phyloP scores from a whole-genome alignment of 2,329 filamentous ascomycete species.

The Fusarium succisae region DNA sequence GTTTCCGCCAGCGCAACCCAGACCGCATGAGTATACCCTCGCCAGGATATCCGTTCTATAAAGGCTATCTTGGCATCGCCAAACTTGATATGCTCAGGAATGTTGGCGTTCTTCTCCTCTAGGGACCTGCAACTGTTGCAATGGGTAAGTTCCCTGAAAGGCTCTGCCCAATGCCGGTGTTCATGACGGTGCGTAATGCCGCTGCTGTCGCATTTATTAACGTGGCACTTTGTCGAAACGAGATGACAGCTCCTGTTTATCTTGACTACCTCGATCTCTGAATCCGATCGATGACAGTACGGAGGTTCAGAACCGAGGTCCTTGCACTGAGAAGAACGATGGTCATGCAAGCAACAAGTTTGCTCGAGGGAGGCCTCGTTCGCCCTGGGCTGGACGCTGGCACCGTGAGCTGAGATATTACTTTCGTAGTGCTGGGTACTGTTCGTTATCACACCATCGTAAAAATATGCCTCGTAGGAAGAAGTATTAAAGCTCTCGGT shows the following conservation, averaged over 20 bases:
- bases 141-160: not conserved
- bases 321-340: not conserved
- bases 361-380: not conserved
- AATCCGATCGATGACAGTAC: not conserved
- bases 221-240: conserved; percentile 4
- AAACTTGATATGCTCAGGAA: not conserved
- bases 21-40: not conserved
- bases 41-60: not conserved
- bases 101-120: not conserved
- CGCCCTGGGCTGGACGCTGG: too few relatives aligned
- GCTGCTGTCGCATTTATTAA: not conserved
- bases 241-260: not conserved
- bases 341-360: not conserved
- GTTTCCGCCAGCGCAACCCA: not conserved
- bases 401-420: too few relatives aligned
- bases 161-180: not conserved
- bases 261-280: not conserved
- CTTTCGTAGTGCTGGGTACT: not conserved
- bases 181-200: not conserved
- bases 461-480: not conserved
- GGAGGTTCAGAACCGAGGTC: not conserved
- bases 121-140: not conserved
- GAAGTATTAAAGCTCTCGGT: not conserved
- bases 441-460: not conserved
- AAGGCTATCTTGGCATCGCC: not conserved